These are phyloP conservation scores for Balansia obtecta DNA, from an alignment of 2,329 filamentous ascomycete genomes.

Conservation along the genomic window DNA sequence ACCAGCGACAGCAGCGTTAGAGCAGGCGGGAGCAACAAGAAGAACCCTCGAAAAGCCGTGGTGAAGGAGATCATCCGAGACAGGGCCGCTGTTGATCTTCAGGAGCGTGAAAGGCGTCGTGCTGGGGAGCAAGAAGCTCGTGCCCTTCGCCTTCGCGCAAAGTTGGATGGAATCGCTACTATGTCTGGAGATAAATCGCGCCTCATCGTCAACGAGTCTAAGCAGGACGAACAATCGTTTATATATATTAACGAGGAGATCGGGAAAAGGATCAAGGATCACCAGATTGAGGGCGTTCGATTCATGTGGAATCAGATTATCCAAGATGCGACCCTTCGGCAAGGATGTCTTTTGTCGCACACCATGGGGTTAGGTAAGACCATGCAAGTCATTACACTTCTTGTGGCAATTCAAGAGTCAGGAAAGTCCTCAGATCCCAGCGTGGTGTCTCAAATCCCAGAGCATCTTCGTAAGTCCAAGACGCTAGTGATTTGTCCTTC, in stretches of 20 bases:
- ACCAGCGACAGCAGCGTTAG: conserved; percentile 9
- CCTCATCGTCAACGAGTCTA: conserved; percentile 56
- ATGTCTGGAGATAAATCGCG: conserved; percentile 32
- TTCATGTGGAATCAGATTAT: conserved; percentile 86
- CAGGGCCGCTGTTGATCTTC: conserved; percentile 33
- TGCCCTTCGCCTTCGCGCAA: conserved; percentile 31
- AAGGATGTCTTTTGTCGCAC: conserved; percentile 75
- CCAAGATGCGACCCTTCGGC: conserved; percentile 39
- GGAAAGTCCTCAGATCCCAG: conserved; percentile 42
- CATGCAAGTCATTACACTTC: conserved; percentile 78
- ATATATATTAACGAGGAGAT: conserved; percentile 56
- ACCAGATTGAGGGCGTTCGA: conserved; percentile 70
- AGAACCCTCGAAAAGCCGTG: conserved; percentile 10
- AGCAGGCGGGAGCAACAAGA: conserved; percentile 8
- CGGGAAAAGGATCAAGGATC: conserved; percentile 55
- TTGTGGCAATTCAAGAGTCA: conserved; percentile 60
- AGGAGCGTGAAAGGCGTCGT: conserved; percentile 42
- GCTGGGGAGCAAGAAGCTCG: conserved; percentile 42
- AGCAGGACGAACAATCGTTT: conserved; percentile 44
- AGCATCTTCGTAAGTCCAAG: conserved; percentile 46
- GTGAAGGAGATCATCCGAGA: conserved; percentile 23
- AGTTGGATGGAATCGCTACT: conserved; percentile 29
- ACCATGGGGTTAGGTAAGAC: conserved; percentile 91
- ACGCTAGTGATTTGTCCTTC: conserved; percentile 68
- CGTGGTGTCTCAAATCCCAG: conserved; percentile 55